A percentile compares a stretch with the other conserved stretches of the same genome.
Evolutionary conservation across 2,329 filamentous ascomycete genomes (phyloP).

Genomic region (Xylaria sp.): DNA sequence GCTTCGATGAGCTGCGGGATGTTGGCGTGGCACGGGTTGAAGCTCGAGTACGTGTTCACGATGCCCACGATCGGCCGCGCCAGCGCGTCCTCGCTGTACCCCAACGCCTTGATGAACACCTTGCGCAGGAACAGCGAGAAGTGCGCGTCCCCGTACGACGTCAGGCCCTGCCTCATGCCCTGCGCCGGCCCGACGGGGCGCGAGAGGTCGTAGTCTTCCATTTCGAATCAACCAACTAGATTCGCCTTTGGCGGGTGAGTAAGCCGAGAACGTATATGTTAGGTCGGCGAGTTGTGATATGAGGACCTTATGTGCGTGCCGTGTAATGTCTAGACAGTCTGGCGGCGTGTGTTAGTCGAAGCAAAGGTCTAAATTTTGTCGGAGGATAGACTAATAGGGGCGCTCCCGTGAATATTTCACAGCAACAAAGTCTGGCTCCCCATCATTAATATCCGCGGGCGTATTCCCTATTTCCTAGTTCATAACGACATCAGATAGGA

Average conservation of each 20-base stretch:
- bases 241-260: not conserved
- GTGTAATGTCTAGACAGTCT: not conserved
- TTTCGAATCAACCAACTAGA: conserved; percentile 10
- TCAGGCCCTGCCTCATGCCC: conserved; percentile 72
- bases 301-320: not conserved
- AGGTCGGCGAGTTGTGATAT: not conserved
- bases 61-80: conserved; percentile 78
- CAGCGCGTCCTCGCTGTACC: conserved; percentile 77
- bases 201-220: conserved; percentile 70
- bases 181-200: conserved; percentile 59
- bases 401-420: not conserved
- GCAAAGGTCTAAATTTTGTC: not conserved
- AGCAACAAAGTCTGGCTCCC: not conserved
- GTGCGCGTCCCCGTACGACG: conserved; percentile 77
- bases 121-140: conserved; percentile 81
- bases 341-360: not conserved
- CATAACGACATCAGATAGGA: not conserved
- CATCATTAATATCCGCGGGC: not conserved
- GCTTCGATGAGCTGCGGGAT: conserved; percentile 77
- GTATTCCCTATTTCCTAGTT: not conserved
- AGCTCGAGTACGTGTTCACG: conserved; percentile 77
- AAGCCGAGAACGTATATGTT: not conserved
- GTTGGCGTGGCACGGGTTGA: conserved; percentile 81
- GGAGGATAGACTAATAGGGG: not conserved
- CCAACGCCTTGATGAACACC: conserved; percentile 80